These are phyloP conservation scores for Kazachstania sp. DNA, from an alignment of 1,139 yeast species.

Conservation along the genomic window DNA sequence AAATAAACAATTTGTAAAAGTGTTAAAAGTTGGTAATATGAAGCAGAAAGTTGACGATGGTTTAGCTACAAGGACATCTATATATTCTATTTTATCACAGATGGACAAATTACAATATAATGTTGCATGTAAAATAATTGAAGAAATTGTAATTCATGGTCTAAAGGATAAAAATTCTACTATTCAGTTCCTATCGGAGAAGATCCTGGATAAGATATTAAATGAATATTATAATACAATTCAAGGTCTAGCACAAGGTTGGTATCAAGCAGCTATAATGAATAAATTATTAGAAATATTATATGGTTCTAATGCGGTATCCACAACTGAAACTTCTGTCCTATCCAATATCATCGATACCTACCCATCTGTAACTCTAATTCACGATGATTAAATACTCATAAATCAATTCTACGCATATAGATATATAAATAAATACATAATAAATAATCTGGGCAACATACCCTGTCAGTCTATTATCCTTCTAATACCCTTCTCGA, in stretches of 20 bases:
- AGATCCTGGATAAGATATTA: neutral
- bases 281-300: constrained; percentile 1
- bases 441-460: neutral
- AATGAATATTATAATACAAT: constrained; percentile 1
- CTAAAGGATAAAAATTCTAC: constrained; percentile 1
- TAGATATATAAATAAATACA: neutral
- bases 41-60: constrained; percentile 24
- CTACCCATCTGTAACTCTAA: constrained; percentile 1
- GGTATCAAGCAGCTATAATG: constrained; percentile 2
- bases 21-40: constrained; percentile 24
- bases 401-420: too few species aligned
- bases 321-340: neutral
- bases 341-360: constrained; percentile 2
- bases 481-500: too few species aligned
- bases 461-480: too few species aligned
- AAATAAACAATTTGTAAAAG: constrained; percentile 15
- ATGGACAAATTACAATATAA: constrained; percentile 3
- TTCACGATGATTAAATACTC: neutral
- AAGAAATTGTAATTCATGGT: constrained; percentile 4
- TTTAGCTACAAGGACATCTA: constrained; percentile 9
- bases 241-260: neutral
- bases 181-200: neutral
- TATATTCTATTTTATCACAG: constrained; percentile 10
- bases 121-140: constrained; percentile 6
- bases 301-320: neutral